phyloP scores from a whole-genome alignment of 2,329 filamentous ascomycete genomes.

The Pseudocercospora fuligena region DNA sequence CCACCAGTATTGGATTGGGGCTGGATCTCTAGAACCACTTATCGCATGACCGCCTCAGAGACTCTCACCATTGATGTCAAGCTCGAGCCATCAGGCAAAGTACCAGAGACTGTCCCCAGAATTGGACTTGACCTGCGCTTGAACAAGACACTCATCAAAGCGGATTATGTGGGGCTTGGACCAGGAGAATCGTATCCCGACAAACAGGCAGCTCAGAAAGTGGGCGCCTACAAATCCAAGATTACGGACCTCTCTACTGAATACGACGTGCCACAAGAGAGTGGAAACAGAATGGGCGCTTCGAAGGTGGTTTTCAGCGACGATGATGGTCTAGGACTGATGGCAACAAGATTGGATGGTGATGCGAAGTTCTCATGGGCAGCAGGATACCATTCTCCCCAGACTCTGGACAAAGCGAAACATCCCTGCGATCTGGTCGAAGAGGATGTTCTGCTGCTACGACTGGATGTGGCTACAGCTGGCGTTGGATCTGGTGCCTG shows the following conservation, averaged over 20 bases:
- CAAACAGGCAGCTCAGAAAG: slow-evolving; percentile 61
- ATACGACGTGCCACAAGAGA: slow-evolving; percentile 72
- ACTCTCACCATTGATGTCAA: slow-evolving; percentile 7
- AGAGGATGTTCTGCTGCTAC: slow-evolving; percentile 15
- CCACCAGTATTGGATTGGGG: slow-evolving; percentile 67
- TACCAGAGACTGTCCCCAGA: slow-evolving; percentile 61
- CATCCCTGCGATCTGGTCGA: slow-evolving; percentile 26
- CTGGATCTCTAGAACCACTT: slow-evolving; percentile 49
- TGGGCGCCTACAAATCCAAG: slow-evolving; percentile 55
- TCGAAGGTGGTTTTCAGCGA: slow-evolving; percentile 55
- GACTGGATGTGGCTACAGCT: slow-evolving; percentile 17
- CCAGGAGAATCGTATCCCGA: slow-evolving; percentile 69
- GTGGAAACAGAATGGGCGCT: slow-evolving; percentile 65
- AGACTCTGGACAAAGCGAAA: slow-evolving; percentile 21
- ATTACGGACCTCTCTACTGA: slow-evolving; percentile 59
- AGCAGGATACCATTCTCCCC: slow-evolving; percentile 21
- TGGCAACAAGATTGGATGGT: slow-evolving; percentile 33
- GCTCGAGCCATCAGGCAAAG: slow-evolving; percentile 34
- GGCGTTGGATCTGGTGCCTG: slow-evolving; percentile 19
- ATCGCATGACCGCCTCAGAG: slow-evolving; percentile 50
- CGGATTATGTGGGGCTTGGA: slow-evolving; percentile 65
- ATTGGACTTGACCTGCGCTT: slow-evolving; percentile 64
- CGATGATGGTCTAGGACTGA: slow-evolving; percentile 39
- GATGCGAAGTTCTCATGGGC: slow-evolving; percentile 24
- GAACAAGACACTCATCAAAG: slow-evolving; percentile 50